Evolutionary conservation across 2,329 filamentous ascomycete genomes (phyloP).

Genomic region (Clonostachys solani): DNA sequence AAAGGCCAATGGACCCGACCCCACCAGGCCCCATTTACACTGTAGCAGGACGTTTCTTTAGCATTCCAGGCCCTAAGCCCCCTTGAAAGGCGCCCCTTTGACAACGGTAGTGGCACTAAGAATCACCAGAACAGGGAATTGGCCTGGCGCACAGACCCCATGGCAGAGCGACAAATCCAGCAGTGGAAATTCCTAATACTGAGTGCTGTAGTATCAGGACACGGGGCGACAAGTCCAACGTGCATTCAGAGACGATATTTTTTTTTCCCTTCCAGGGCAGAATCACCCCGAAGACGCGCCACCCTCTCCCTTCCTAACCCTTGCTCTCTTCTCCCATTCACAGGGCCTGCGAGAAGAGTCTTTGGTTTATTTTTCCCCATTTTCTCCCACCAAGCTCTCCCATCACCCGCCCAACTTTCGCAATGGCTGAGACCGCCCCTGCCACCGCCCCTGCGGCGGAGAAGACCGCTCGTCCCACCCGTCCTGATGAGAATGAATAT

Average conservation of each 20-base stretch:
- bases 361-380: conserved; percentile 1
- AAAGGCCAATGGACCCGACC: too few relatives aligned
- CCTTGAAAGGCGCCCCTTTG: too few relatives aligned
- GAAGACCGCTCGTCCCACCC: conserved; percentile 63
- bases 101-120: too few relatives aligned
- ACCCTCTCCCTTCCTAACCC: background rate
- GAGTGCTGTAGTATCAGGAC: too few relatives aligned
- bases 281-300: background rate
- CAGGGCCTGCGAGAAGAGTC: background rate
- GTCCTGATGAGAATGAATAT: conserved; percentile 82
- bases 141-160: too few relatives aligned
- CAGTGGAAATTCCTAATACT: too few relatives aligned
- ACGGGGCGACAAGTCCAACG: too few relatives aligned
- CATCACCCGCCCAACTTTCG: conserved; percentile 11
- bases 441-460: conserved; percentile 37
- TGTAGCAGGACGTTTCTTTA: too few relatives aligned
- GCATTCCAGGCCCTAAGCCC: too few relatives aligned
- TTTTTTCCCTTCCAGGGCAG: background rate
- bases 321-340: background rate
- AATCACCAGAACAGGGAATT: too few relatives aligned
- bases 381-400: conserved; percentile 1
- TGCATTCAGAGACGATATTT: background rate
- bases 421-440: conserved; percentile 40
- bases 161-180: too few relatives aligned
- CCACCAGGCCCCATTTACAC: too few relatives aligned